These are phyloP conservation scores for Phytophthora quininea DNA, from an alignment of 352 stramenopile species.

Conservation along the genomic window DNA sequence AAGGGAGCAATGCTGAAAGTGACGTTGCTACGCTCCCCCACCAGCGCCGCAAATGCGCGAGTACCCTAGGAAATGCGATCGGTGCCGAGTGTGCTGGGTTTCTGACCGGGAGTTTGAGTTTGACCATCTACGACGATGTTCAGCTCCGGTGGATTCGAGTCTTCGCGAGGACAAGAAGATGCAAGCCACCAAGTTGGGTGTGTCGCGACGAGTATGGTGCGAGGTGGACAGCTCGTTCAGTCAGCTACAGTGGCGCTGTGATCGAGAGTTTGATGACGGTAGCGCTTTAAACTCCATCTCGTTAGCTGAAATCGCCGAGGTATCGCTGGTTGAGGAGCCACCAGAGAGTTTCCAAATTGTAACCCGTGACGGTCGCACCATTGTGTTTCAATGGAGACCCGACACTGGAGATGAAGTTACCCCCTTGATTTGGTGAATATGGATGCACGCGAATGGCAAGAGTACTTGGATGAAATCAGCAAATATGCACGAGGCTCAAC, in stretches of 20 bases:
- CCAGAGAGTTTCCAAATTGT: constrained; percentile 46
- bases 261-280: constrained; percentile 21
- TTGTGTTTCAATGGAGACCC: constrained; percentile 57
- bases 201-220: constrained; percentile 58
- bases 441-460: constrained; percentile 49
- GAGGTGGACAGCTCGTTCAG: constrained; percentile 55
- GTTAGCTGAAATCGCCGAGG: constrained; percentile 41
- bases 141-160: not conserved
- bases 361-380: constrained; percentile 32
- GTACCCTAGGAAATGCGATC: constrained; percentile 44
- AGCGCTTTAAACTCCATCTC: constrained; percentile 19
- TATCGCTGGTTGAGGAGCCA: constrained; percentile 27
- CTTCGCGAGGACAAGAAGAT: constrained; percentile 5
- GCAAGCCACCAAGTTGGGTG: constrained; percentile 24
- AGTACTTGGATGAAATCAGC: constrained; percentile 57
- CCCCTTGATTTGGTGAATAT: not conserved
- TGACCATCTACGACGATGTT: constrained; percentile 30
- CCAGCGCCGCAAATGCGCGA: constrained; percentile 16
- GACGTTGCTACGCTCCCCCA: constrained; percentile 2
- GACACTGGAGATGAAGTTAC: constrained; percentile 14
- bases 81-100: constrained; percentile 42
- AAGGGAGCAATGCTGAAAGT: constrained; percentile 49
- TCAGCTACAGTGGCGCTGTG: constrained; percentile 50
- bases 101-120: constrained; percentile 37
- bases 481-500: constrained; percentile 37